Conservation (phyloP, 1,284 basidiomycete genomes). For the Rhodotorula sp. region DNA sequence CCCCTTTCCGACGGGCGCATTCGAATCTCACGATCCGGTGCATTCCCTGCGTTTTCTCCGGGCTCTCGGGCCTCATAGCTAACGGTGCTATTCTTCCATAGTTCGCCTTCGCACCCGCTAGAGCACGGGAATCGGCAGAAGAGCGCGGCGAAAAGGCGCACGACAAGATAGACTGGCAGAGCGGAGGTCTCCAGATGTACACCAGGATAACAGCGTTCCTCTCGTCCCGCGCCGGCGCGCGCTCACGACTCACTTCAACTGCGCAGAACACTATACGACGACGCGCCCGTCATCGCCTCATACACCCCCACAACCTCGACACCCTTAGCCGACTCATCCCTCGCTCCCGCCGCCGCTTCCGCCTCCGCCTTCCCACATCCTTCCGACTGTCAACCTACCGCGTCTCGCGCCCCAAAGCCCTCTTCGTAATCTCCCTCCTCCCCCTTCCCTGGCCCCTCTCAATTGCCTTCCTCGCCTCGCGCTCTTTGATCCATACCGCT, state of each 20-base stretch:
- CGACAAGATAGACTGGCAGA: conserved; percentile 8
- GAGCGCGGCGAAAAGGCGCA: conserved; percentile 16
- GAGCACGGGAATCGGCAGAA: conserved; percentile 22
- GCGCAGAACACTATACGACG: neutral
- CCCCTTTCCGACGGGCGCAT: conserved; percentile 72
- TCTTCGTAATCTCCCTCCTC: conserved; percentile 21
- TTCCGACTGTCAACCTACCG: conserved; percentile 31
- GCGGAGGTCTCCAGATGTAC: conserved; percentile 35
- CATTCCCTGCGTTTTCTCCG: neutral
- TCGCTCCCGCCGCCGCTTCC: neutral
- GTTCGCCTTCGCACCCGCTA: conserved; percentile 33
- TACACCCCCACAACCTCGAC: too few species aligned
- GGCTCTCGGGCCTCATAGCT: neutral
- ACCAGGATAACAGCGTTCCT: too few species aligned
- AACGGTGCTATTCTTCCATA: neutral
- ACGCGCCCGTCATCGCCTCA: neutral
- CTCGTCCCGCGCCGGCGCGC: too few species aligned
- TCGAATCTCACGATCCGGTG: conserved; percentile 62
- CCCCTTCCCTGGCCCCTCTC: conserved; percentile 20
- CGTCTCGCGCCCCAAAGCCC: conserved; percentile 16
- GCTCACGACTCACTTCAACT: too few species aligned
- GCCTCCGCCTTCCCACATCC: neutral
- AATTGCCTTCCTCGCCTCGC: conserved; percentile 18
- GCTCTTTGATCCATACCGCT: conserved; percentile 21
- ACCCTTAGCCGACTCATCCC: neutral